Percentiles rank a stretch among this genome's conserved stretches.
These are phyloP conservation scores for Cryptosporidium tyzzeri DNA, from an alignment of 169 alveolate species.

Conservation along the genomic window DNA sequence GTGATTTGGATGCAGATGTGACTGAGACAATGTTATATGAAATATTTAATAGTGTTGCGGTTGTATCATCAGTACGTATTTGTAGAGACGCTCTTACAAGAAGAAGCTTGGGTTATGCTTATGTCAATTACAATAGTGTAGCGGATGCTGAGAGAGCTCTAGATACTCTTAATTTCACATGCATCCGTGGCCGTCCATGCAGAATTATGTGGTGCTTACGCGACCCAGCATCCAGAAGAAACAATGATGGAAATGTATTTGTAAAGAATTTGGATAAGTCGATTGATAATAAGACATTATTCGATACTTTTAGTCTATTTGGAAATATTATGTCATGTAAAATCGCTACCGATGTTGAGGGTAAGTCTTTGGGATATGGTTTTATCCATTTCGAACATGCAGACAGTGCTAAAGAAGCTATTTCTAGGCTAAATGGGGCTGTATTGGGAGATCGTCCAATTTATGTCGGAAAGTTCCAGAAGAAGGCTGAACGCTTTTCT, in stretches of 20 bases:
- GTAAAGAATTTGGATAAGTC: constrained; percentile 93
- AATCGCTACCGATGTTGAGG: constrained; percentile 91
- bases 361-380: constrained; percentile 94
- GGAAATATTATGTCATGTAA: constrained; percentile 95
- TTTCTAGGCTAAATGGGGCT: constrained; percentile 92
- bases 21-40: constrained; percentile 94
- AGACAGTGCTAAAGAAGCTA: constrained; percentile 93
- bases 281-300: constrained; percentile 94
- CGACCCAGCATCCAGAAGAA: constrained; percentile 93
- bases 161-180: constrained; percentile 92
- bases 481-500: constrained; percentile 86
- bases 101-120: constrained; percentile 91
- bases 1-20: constrained; percentile 92
- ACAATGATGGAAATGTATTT: constrained; percentile 93
- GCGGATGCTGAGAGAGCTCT: constrained; percentile 93
- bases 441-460: constrained; percentile 91
- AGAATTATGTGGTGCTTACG: constrained; percentile 94
- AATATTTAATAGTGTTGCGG: constrained; percentile 93
- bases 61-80: constrained; percentile 93
- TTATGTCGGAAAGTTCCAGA: constrained; percentile 90
- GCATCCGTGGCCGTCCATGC: constrained; percentile 92
- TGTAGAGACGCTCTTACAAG: constrained; percentile 93
- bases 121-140: constrained; percentile 91
- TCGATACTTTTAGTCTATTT: constrained; percentile 92
- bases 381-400: constrained; percentile 94